Percentiles rank a stretch among this genome's conserved stretches.
These are phyloP conservation scores for Thielaviopsis musarum DNA, from an alignment of 2,329 filamentous ascomycete species.

Conservation along the genomic window DNA sequence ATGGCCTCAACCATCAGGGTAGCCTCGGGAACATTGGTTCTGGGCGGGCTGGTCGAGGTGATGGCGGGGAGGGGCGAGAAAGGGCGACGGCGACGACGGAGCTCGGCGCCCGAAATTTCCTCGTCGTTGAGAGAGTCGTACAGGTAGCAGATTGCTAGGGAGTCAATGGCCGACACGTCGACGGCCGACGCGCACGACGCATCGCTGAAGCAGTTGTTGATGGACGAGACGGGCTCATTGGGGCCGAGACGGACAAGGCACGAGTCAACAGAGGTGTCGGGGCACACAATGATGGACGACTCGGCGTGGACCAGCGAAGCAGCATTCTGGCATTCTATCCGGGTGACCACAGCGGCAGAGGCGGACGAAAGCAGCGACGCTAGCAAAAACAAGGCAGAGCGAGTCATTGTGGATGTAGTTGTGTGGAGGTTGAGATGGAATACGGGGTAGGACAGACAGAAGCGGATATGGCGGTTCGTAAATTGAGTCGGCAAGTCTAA, in stretches of 20 bases:
- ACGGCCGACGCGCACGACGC: slow-evolving; percentile 20
- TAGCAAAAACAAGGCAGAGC: slow-evolving; percentile 5
- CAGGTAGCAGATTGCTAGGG: slow-evolving; percentile 17
- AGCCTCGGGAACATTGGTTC: neutral
- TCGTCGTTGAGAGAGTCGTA: slow-evolving; percentile 18
- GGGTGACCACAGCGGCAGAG: slow-evolving; percentile 19
- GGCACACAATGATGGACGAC: slow-evolving; percentile 20
- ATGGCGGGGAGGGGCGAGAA: neutral
- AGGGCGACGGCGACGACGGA: slow-evolving; percentile 10
- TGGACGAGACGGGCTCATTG: slow-evolving; percentile 17
- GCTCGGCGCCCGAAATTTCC: slow-evolving; percentile 13
- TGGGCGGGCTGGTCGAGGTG: slow-evolving; percentile 1
- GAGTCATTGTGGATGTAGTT: slow-evolving; percentile 7
- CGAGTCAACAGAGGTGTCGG: slow-evolving; percentile 27
- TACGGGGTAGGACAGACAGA: neutral
- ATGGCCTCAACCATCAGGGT: slow-evolving; percentile 12
- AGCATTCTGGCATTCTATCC: slow-evolving; percentile 17
- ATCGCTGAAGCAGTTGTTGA: slow-evolving; percentile 23
- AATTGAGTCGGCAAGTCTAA: neutral
- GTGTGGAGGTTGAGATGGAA: neutral
- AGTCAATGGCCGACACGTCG: slow-evolving; percentile 18
- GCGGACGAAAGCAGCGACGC: slow-evolving; percentile 19
- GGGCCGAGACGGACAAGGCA: slow-evolving; percentile 23
- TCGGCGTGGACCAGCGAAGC: slow-evolving; percentile 22
- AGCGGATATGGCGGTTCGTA: neutral